Conservation (phyloP, 1,284 basidiomycete species). For the Rhodotorula sp. region DNA sequence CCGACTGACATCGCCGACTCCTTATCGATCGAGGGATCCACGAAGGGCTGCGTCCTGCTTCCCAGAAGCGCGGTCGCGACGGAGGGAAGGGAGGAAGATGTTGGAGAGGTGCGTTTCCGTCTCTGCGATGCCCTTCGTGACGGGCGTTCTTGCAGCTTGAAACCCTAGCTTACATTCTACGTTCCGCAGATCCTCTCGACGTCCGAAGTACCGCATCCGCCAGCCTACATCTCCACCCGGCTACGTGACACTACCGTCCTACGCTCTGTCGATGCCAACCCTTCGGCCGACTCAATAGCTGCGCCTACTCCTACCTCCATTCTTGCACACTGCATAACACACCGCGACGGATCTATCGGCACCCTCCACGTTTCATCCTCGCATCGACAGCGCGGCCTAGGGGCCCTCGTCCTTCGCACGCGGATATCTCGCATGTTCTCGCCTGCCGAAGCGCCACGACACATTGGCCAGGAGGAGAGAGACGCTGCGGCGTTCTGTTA, state of each 20-base stretch:
- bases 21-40: neutral
- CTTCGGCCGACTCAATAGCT: neutral
- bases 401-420: slow-evolving; percentile 3
- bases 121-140: no score
- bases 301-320: neutral
- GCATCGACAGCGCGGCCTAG: slow-evolving; percentile 5
- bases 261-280: neutral
- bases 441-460: neutral
- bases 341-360: slow-evolving; percentile 32
- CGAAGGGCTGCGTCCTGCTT: neutral
- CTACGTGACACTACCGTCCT: slow-evolving; percentile 11
- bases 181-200: slow-evolving; percentile 26
- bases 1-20: neutral
- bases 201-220: slow-evolving; percentile 23
- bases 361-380: slow-evolving; percentile 16
- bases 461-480: neutral
- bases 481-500: slow-evolving; percentile 16
- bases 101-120: neutral
- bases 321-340: slow-evolving; percentile 25
- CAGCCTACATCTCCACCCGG: slow-evolving; percentile 19
- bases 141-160: no score
- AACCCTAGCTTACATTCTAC: no score
- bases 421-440: slow-evolving; percentile 7
- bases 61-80: neutral
- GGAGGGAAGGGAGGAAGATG: slow-evolving; percentile 3